These are phyloP conservation scores for Melampsora larici-populina DNA, from an alignment of 1,284 basidiomycete species.

Conservation along the genomic window DNA sequence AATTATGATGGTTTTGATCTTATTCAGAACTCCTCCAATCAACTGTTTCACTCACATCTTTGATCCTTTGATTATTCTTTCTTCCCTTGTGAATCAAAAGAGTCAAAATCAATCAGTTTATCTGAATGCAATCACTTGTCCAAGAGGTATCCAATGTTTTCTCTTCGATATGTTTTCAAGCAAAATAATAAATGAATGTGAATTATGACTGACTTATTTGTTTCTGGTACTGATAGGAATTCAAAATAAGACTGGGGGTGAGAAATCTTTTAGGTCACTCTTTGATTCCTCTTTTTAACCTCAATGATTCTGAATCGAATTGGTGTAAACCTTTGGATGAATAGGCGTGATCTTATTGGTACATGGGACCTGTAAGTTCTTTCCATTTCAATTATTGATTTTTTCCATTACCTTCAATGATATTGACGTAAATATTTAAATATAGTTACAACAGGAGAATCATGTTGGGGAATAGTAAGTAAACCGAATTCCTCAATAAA, in stretches of 20 bases:
- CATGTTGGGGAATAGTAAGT: constrained; percentile 24
- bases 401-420: background rate
- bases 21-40: background rate
- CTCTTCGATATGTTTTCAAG: background rate
- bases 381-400: background rate
- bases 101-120: constrained; percentile 17
- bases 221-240: background rate
- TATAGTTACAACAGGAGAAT: constrained; percentile 18
- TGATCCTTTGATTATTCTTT: background rate
- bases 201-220: background rate
- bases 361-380: constrained; percentile 19
- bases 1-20: background rate
- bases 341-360: constrained; percentile 24
- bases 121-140: constrained; percentile 10
- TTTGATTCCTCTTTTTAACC: background rate
- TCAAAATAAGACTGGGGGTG: constrained; percentile 18
- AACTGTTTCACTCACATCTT: background rate
- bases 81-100: no score
- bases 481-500: background rate
- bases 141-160: constrained; percentile 13
- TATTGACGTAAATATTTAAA: background rate
- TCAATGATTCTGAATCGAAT: background rate
- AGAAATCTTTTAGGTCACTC: background rate
- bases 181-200: no score
- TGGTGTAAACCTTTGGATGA: background rate